Conservation (phyloP, 441 rosid species). For the Jatropha multifida region DNA sequence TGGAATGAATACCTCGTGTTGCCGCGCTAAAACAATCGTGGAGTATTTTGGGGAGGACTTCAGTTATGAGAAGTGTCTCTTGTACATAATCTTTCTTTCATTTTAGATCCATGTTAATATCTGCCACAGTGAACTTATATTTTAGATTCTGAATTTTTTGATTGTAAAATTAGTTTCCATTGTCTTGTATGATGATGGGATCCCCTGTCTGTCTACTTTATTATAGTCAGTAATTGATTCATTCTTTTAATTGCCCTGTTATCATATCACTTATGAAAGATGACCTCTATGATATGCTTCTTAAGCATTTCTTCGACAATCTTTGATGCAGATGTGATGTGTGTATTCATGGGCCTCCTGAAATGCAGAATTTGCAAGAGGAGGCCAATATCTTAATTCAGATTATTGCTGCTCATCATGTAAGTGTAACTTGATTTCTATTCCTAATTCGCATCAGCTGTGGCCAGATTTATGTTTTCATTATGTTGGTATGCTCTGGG, state of each 20-base stretch:
- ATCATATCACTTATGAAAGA: background rate
- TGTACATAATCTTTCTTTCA: conserved; percentile 40
- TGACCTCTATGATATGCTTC: background rate
- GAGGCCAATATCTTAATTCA: conserved; percentile 69
- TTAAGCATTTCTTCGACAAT: conserved; percentile 14
- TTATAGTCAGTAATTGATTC: background rate
- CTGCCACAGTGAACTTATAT: background rate
- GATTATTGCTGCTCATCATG: conserved; percentile 56
- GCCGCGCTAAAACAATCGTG: conserved; percentile 81
- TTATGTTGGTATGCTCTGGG: background rate
- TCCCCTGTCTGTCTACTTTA: background rate
- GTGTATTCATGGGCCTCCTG: conserved; percentile 69
- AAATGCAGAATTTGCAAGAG: conserved; percentile 58
- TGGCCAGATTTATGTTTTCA: background rate
- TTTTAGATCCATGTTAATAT: conserved; percentile 6
- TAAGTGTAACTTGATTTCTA: conserved; percentile 27
- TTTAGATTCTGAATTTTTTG: background rate
- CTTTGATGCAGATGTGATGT: conserved; percentile 68
- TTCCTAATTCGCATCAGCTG: background rate
- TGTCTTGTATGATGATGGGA: background rate
- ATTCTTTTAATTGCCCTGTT: background rate
- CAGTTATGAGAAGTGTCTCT: conserved; percentile 52
- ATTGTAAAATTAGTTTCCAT: background rate
- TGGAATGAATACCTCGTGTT: conserved; percentile 79
- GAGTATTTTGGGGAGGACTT: conserved; percentile 89